Evolutionary conservation across 2,329 filamentous ascomycete species (phyloP).

Genomic region (Ceratocystis eucalypticola): DNA sequence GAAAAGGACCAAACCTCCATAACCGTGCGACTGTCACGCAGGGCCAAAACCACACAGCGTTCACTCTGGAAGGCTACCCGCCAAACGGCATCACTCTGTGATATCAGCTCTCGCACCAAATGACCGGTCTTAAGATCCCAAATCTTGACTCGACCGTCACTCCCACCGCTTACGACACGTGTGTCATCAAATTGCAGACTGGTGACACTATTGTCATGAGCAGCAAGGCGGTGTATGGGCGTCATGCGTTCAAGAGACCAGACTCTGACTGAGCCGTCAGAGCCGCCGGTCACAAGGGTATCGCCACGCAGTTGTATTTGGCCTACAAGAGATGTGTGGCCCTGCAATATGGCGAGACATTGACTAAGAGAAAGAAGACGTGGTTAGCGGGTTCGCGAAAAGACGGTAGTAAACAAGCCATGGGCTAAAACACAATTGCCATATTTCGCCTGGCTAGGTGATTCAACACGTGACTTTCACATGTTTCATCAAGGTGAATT

Average conservation of each 20-base stretch:
- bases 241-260: constrained; percentile 88
- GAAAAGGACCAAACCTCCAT: constrained; percentile 99
- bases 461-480: neutral
- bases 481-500: neutral
- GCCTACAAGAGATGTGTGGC: constrained; percentile 90
- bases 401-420: neutral
- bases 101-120: constrained; percentile 78
- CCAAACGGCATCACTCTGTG: constrained; percentile 91
- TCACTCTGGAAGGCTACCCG: constrained; percentile 96
- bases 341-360: constrained; percentile 83
- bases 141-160: constrained; percentile 94
- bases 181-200: constrained; percentile 95
- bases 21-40: constrained; percentile 69
- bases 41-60: constrained; percentile 91
- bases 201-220: constrained; percentile 96
- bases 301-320: constrained; percentile 92
- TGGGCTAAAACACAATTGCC: too few species aligned
- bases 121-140: constrained; percentile 92
- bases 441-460: neutral
- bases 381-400: constrained; percentile 22
- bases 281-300: constrained; percentile 88
- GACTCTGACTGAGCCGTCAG: constrained; percentile 87
- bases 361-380: constrained; percentile 35
- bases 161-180: constrained; percentile 87
- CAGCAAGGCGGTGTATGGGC: constrained; percentile 84